Base-by-base conservation (phyloP, 2,329 filamentous ascomycete species). In the Fusarium oxysporum region DNA sequence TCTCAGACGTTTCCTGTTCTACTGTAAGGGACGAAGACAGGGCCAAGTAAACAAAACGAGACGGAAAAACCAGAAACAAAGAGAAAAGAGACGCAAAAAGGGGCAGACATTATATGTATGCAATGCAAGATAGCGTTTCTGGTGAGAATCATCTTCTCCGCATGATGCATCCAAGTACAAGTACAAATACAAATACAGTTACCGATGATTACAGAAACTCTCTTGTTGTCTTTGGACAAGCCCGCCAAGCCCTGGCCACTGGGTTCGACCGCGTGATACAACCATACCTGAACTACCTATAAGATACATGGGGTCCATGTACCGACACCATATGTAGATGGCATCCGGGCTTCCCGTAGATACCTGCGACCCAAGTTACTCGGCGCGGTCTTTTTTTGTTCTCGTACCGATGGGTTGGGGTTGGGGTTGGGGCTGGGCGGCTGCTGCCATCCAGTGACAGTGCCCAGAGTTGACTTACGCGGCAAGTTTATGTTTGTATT, bases 191-290 rank as follows among this genome's bases (percentile, higher is more conserved):
- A 30, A 16, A 25, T 43, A 17, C 23, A 59, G 30, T n/a, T 50
- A 23, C n/a, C 10, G 23, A 60, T 33, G 23, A 25, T 25, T 25
- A 25, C 21, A 37, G 53, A 57, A 47, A 55, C 35, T 47, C 30
- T 35, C n/a, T 35, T 35, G 40, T 57, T 47, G 40, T 23, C 54
- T 62, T 65, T 65, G 43, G 40, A 54, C 64, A 45, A 68, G 54
- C 44, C 57, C 51, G 70, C 70, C 65, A 73, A 73, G 70, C 33
- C 60, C 47, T 70, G 33, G 45, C 55, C 65, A 55, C 28, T 51
- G 50, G 63, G n/a, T 58, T 58, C 64, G 65, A 40, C 60, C 60
- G 62, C 67, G 65, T 58, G 68, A 70, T 41, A 57, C 65, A 30
- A 59, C 60, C 41, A 32, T 23, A 37, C 59, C n/a, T 28, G n/a